phyloP scores from a whole-genome alignment of 2,329 filamentous ascomycete species.

The Botrytis tulipae region DNA sequence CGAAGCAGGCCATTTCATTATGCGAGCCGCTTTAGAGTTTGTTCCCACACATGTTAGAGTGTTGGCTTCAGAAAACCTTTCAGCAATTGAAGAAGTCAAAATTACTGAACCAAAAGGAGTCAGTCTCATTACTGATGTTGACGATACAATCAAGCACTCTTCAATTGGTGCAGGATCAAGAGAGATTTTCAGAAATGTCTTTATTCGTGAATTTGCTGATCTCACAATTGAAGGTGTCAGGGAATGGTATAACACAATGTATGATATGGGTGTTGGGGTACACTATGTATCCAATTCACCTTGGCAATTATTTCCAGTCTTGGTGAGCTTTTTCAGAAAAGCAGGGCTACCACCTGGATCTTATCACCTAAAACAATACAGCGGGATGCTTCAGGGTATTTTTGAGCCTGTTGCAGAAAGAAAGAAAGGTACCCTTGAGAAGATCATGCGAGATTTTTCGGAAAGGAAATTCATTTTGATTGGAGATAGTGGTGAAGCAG shows the following conservation, averaged over 20 bases:
- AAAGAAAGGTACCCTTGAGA: conserved; percentile 84
- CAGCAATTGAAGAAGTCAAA: conserved; percentile 73
- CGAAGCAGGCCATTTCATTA: conserved; percentile 81
- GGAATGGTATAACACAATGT: conserved; percentile 82
- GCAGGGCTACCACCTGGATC: conserved; percentile 83
- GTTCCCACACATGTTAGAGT: conserved; percentile 87
- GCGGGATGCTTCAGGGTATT: conserved; percentile 94
- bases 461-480: conserved; percentile 85
- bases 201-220: conserved; percentile 79
- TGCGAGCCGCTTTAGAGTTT: conserved; percentile 81
- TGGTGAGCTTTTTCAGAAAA: conserved; percentile 79
- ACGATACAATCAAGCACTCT: conserved; percentile 95
- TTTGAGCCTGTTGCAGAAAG: conserved; percentile 96
- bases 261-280: conserved; percentile 77
- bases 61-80: conserved; percentile 80
- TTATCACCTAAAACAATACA: conserved; percentile 94
- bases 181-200: conserved; percentile 95
- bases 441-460: conserved; percentile 85
- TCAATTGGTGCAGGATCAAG: conserved; percentile 83
- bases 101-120: conserved; percentile 77
- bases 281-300: conserved; percentile 99
- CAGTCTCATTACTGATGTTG: conserved; percentile 94
- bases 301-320: conserved; percentile 92
- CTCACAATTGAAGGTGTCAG: conserved; percentile 82
- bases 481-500: conserved; percentile 94